Conservation (phyloP, 2,329 filamentous ascomycete species). For the Macrophomina tecta region DNA sequence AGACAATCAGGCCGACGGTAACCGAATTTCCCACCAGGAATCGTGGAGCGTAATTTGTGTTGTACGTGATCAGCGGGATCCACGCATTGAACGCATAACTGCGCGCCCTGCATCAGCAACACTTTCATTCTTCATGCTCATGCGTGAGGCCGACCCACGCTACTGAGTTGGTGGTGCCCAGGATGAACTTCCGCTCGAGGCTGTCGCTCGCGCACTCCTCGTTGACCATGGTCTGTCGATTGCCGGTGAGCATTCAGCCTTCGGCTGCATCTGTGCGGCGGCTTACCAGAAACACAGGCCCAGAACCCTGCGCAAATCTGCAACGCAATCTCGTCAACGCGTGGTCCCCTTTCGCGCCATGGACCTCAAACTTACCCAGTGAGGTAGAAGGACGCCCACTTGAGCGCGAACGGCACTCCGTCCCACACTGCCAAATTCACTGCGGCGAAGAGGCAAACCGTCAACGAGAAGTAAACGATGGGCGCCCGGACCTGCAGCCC, state of each 20-base stretch:
- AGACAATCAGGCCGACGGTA: slow-evolving; percentile 15
- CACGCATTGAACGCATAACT: slow-evolving; percentile 20
- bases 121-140: background rate
- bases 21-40: slow-evolving; percentile 19
- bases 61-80: slow-evolving; percentile 23
- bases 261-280: background rate
- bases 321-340: background rate
- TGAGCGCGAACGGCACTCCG: slow-evolving; percentile 11
- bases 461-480: slow-evolving; percentile 19
- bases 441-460: slow-evolving; percentile 19
- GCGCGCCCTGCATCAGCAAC: background rate
- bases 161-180: slow-evolving; percentile 16
- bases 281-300: slow-evolving; percentile 13
- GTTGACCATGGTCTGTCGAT: slow-evolving; percentile 11
- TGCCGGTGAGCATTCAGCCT: background rate
- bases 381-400: slow-evolving; percentile 20
- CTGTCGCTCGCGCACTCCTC: slow-evolving; percentile 11
- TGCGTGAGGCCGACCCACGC: background rate
- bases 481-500: slow-evolving; percentile 9
- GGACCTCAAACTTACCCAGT: background rate
- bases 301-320: slow-evolving; percentile 17
- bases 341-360: too few species aligned
- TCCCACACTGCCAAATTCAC: slow-evolving; percentile 15
- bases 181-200: slow-evolving; percentile 23
- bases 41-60: slow-evolving; percentile 21